Conservation (phyloP, 371 early-diverging fungal species). For the Thermomucor indicae-seudaticae region DNA sequence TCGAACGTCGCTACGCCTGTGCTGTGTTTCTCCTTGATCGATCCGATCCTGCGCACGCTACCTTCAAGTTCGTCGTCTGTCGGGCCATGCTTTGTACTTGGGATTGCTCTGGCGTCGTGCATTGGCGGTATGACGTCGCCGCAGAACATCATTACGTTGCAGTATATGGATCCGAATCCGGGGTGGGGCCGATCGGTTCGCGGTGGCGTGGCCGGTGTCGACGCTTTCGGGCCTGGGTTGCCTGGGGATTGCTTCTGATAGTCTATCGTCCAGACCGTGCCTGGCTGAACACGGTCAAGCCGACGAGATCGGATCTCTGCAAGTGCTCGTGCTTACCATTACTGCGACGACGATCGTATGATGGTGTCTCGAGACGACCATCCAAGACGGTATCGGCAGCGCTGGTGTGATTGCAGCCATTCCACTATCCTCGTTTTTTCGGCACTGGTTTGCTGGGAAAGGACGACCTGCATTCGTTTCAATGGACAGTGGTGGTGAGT, state of each 20-base stretch:
- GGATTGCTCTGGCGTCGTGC: constrained; percentile 93
- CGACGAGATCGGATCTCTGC: constrained; percentile 47
- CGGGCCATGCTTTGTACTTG: constrained; percentile 83
- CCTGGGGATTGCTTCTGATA: constrained; percentile 77
- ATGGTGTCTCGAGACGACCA: constrained; percentile 81
- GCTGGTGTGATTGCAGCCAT: constrained; percentile 91
- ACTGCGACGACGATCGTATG: constrained; percentile 69
- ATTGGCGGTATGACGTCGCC: constrained; percentile 98
- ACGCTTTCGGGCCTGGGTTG: constrained; percentile 67
- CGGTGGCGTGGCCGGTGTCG: constrained; percentile 73
- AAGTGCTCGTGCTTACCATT: constrained; percentile 57
- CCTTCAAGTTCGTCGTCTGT: constrained; percentile 67
- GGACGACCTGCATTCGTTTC: constrained; percentile 91
- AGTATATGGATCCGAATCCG: constrained; percentile 81
- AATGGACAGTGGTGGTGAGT: constrained; percentile 90
- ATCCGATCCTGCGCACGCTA: constrained; percentile 73
- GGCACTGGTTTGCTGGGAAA: constrained; percentile 86
- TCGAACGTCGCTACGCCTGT: constrained; percentile 87
- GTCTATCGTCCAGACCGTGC: constrained; percentile 59
- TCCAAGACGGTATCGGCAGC: constrained; percentile 79
- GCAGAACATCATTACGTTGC: constrained; percentile 88
- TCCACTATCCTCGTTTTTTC: constrained; percentile 87
- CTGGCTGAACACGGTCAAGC: constrained; percentile 47
- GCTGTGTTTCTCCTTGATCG: constrained; percentile 68
- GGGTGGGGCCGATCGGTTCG: constrained; percentile 88